Evolutionary conservation across 495 filamentous ascomycete species (phyloP).

Genomic region (Penicillium psychrofluorescens): DNA sequence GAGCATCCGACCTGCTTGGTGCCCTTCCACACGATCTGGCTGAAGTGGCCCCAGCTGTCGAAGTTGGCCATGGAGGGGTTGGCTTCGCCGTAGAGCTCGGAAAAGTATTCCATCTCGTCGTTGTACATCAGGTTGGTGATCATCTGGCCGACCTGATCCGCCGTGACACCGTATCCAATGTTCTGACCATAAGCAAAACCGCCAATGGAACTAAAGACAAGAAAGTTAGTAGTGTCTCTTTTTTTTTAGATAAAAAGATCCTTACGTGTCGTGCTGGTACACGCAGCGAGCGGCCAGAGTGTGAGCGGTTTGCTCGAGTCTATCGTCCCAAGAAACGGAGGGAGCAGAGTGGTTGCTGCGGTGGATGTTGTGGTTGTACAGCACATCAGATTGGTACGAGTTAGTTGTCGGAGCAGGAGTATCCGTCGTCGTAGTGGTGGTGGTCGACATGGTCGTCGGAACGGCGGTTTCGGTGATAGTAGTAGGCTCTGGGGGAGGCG

Average conservation of each 20-base stretch:
- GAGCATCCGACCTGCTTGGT: constrained; percentile 70
- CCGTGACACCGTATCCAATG: constrained; percentile 49
- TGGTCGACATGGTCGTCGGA: constrained; percentile 1
- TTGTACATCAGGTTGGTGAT: constrained; percentile 83
- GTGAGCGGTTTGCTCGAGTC: constrained; percentile 55
- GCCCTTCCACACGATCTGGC: constrained; percentile 81
- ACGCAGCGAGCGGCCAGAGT: constrained; percentile 49
- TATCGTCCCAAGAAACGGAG: constrained; percentile 54
- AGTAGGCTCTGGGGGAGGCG: constrained; percentile 16
- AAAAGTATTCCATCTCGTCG: constrained; percentile 53
- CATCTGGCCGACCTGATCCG: constrained; percentile 49
- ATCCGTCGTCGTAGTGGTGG: constrained; percentile 22
- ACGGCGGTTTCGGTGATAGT: constrained; percentile 13
- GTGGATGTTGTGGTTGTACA: constrained; percentile 79
- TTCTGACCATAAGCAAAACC: constrained; percentile 79
- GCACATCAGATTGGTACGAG: constrained; percentile 37
- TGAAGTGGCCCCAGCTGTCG: constrained; percentile 74
- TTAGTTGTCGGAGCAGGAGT: constrained; percentile 13
- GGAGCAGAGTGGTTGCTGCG: constrained; percentile 73
- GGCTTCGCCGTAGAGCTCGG: constrained; percentile 34
- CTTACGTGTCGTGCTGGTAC: constrained; percentile 74
- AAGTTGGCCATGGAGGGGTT: constrained; percentile 53
- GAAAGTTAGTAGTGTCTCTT: neutral
- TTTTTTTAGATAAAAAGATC: constrained; percentile 4
- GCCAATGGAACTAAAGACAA: constrained; percentile 31